Evolutionary conservation across 2,329 filamentous ascomycete species (phyloP), one percentile per base, ranked within the genome.

Genomic region (Ophiostoma pallidulum): DNA sequence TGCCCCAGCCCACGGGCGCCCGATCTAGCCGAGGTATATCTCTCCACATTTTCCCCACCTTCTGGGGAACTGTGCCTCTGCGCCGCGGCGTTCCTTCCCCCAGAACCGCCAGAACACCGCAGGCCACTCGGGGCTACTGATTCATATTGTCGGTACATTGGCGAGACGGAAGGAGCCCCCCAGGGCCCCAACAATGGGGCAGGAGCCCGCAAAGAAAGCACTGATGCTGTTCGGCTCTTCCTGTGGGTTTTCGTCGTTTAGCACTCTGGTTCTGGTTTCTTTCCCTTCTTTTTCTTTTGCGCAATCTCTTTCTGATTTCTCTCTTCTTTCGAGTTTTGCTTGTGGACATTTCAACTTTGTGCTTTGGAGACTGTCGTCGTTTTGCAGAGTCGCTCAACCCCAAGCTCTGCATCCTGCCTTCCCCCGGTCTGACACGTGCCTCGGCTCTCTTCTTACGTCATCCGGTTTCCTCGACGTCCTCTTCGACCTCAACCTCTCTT

Each of bases 381-480:
- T 10, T 28, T 28, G 24, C 24, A 6, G 24, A 5, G 6, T 28
- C 10, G 6, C 24, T 28, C 10, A n/a, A n/a, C n/a, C n/a, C n/a
- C n/a, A n/a, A n/a, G n/a, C n/a, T n/a, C n/a, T n/a, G n/a, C n/a
- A n/a, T n/a, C n/a, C n/a, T n/a, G n/a, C n/a, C n/a, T n/a, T n/a
- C n/a, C n/a, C n/a, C n/a, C 32, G 31, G 29, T 16, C 35, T 47
- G 33, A 50, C 49, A 51, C 49, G 49, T 51, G 49, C 49, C 45
- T 51, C 49, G 45, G 45, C 41, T 45, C 35, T 38, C 36, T 36
- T 26, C 32, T 45, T 49, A 48, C 40, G 40, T 50, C 49, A 48
- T 41, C 46, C 13, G 33, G 14, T 18, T 10, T 10, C n/a, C 7
- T 32, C 29, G 5, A 13, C 32, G 20, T 8, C 29, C n/a, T 29